These are phyloP conservation scores for Backusella westeae DNA, from an alignment of 192 early-diverging fungal species.

Conservation along the genomic window DNA sequence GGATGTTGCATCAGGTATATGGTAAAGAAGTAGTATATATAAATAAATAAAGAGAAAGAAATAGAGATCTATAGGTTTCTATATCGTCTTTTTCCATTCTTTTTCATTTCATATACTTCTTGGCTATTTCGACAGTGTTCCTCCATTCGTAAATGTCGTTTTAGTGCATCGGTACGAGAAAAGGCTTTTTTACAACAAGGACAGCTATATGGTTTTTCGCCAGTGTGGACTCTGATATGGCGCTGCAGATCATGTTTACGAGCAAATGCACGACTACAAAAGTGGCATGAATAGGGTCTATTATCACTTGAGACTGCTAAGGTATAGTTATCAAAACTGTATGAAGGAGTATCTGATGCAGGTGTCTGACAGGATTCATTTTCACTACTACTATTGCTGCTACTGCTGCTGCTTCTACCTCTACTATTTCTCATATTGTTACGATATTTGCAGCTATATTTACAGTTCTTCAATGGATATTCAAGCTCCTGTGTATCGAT, in stretches of 20 bases:
- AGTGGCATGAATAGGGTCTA: neutral
- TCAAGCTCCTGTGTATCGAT: neutral
- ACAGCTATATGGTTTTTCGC: slow-evolving; percentile 16
- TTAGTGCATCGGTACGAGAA: slow-evolving; percentile 11
- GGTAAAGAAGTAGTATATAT: neutral
- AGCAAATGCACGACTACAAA: slow-evolving; percentile 11
- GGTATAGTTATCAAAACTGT: slow-evolving; percentile 7
- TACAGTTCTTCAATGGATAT: neutral
- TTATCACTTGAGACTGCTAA: slow-evolving; percentile 1
- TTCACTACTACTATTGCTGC: neutral
- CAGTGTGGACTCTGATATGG: slow-evolving; percentile 13
- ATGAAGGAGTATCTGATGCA: slow-evolving; percentile 4
- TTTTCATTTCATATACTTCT: slow-evolving; percentile 2
- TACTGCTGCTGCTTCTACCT: neutral
- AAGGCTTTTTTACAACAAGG: slow-evolving; percentile 19
- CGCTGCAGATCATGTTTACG: slow-evolving; percentile 15
- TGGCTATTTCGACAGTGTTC: neutral
- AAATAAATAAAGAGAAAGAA: neutral
- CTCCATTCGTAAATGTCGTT: slow-evolving; percentile 12
- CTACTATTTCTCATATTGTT: neutral
- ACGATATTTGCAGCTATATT: neutral
- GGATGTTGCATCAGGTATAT: neutral
- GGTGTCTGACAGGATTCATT: slow-evolving; percentile 4
- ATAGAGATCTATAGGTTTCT: neutral
- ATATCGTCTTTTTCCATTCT: slow-evolving; percentile 1